phyloP scores from a whole-genome alignment of 2,329 filamentous ascomycete genomes.

The Coleophoma cylindrospora region DNA sequence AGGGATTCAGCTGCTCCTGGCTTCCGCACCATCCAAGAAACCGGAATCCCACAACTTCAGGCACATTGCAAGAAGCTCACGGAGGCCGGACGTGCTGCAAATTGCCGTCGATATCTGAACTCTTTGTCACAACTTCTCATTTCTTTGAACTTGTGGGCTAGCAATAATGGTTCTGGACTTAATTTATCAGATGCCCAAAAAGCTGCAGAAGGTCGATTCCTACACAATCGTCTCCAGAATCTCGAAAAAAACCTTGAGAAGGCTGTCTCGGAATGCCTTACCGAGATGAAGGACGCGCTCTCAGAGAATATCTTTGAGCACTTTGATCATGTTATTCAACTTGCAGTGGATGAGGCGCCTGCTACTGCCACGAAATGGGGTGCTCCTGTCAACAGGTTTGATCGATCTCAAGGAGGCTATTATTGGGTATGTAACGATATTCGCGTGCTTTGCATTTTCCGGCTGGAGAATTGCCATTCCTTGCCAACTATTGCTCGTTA shows the following conservation, averaged over 20 bases:
- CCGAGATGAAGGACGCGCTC: constrained; percentile 33
- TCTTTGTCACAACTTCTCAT: constrained; percentile 44
- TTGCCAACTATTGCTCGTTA: too few relatives aligned
- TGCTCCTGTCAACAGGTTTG: constrained; percentile 24
- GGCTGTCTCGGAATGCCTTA: constrained; percentile 31
- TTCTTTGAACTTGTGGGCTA: constrained; percentile 46
- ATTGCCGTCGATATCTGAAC: constrained; percentile 44
- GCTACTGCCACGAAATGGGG: constrained; percentile 34
- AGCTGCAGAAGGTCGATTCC: constrained; percentile 29
- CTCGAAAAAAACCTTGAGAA: constrained; percentile 36
- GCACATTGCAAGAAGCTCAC: constrained; percentile 55
- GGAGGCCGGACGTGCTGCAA: constrained; percentile 37
- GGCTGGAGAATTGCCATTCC: too few relatives aligned
- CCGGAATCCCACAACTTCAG: constrained; percentile 47
- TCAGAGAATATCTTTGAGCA: constrained; percentile 40
- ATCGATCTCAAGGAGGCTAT: constrained; percentile 38
- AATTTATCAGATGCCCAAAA: constrained; percentile 35
- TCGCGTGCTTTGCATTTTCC: too few relatives aligned
- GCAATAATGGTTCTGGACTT: constrained; percentile 33
- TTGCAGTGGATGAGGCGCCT: constrained; percentile 31
- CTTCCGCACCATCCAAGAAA: constrained; percentile 43
- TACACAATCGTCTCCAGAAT: constrained; percentile 32
- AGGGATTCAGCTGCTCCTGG: constrained; percentile 47
- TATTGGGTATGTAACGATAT: constrained; percentile 24
- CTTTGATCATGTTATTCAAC: constrained; percentile 31